Evolutionary conservation across 2,329 filamentous ascomycete species (phyloP).

Genomic region (Fusarium sacchari): DNA sequence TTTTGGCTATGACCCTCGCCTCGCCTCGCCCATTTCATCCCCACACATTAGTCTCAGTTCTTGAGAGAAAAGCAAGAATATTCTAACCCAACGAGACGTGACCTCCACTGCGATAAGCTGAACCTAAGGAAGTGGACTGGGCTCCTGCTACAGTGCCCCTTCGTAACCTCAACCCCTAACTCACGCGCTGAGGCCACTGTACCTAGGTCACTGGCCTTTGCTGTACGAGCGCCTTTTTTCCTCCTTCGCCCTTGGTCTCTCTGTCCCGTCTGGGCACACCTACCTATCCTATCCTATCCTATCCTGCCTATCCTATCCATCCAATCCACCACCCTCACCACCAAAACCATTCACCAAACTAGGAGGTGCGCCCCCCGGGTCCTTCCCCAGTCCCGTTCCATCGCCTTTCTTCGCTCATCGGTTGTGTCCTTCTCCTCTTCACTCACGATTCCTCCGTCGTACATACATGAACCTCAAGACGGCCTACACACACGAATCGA

Average conservation of each 20-base stretch:
- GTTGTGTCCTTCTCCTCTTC: conserved; percentile 32
- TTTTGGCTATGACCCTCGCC: conserved; percentile 19
- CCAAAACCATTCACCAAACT: conserved; percentile 34
- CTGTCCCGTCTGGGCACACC: background rate
- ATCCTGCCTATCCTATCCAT: background rate
- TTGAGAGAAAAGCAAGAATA: conserved; percentile 18
- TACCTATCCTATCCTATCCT: background rate
- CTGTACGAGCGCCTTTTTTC: background rate
- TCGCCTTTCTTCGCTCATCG: conserved; percentile 37
- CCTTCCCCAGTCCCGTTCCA: conserved; percentile 34
- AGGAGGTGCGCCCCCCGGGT: conserved; percentile 32
- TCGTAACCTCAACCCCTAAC: conserved; percentile 11
- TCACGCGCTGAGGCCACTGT: conserved; percentile 16
- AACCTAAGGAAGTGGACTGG: background rate
- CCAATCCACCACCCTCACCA: conserved; percentile 24
- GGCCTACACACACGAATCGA: conserved; percentile 30
- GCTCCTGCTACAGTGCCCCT: conserved; percentile 13
- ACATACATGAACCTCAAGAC: conserved; percentile 15
- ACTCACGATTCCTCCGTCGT: conserved; percentile 20
- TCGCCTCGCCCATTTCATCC: conserved; percentile 14
- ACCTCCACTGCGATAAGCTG: background rate
- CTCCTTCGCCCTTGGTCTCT: background rate
- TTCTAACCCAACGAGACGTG: background rate
- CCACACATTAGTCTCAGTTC: conserved; percentile 7
- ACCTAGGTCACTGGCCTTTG: conserved; percentile 1